Evolutionary conservation across 2,329 filamentous ascomycete genomes (phyloP), one percentile per base, ranked within the genome.

Genomic region (Curvularia lunata): DNA sequence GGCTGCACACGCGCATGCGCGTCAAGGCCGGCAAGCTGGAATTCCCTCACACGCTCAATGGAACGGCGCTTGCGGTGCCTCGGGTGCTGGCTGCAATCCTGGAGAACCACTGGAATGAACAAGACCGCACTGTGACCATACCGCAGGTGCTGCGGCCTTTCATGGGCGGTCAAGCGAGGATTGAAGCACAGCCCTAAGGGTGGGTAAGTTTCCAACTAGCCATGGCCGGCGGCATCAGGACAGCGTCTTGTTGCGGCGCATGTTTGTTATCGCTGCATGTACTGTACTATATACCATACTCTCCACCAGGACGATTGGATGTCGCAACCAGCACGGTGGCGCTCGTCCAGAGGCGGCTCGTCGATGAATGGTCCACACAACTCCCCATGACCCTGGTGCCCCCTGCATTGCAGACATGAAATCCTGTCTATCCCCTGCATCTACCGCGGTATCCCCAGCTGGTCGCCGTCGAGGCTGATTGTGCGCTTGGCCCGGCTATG

Each of bases 31-130:
- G 74, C n/a, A 86, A 84, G 71, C 78, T 89, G 40, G 82, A 83
- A 1, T 98, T 92, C 75, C 92, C 93, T 13, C 92, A 91, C 80
- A 99, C 95, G 0, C 83, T 96, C 37, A 99, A 99, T 74, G 96
- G 94, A 0, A 99, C 95, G 1, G 95, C 94, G 0, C 82, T 98
- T 69, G 95, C 95, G 0, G 89, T 98, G 37, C 95, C 95, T 3
- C 84, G 95, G 51, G 90, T 99, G 12, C 75, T 99, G 58, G 93
- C 95, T 23, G 93, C 92, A 5, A 83, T 99, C 49, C 74, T 99
- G 63, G 95, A 99, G 81, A 92, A 93, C 70, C 90, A 92, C 1
- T 99, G 93, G 91, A 86, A 95, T 70, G 89, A 92, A 70, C 72
- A 81, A 23, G 83, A 82, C 19, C 82, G 82, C 68, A 85, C 84